Evolutionary conservation across 306 rosid species (phyloP).

Genomic region (Astragalus glycyphyllos): DNA sequence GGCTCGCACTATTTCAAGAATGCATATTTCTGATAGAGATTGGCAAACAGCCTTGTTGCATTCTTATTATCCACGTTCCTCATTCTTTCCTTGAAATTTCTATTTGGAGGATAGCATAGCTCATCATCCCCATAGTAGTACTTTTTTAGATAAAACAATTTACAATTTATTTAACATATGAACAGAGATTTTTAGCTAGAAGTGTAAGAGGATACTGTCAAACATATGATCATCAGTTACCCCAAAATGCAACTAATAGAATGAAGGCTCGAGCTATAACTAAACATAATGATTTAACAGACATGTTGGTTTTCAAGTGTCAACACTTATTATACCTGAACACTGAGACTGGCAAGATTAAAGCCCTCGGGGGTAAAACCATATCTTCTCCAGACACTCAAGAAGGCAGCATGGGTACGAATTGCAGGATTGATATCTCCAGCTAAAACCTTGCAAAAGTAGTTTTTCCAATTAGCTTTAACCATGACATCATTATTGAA

Average conservation of each 20-base stretch:
- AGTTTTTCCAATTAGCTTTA: slow-evolving; percentile 41
- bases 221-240: slow-evolving; percentile 30
- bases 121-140: slow-evolving; percentile 5
- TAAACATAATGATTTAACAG: slow-evolving; percentile 25
- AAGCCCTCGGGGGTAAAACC: slow-evolving; percentile 99
- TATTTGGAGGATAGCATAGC: slow-evolving; percentile 32
- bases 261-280: slow-evolving; percentile 23
- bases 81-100: not conserved
- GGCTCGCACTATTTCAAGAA: slow-evolving; percentile 12
- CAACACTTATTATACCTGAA: slow-evolving; percentile 73
- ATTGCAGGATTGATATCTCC: slow-evolving; percentile 95
- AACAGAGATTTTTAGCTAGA: slow-evolving; percentile 30
- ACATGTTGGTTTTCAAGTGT: slow-evolving; percentile 33
- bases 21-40: slow-evolving; percentile 5
- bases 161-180: slow-evolving; percentile 28
- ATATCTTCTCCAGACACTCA: slow-evolving; percentile 96
- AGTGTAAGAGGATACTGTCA: not conserved
- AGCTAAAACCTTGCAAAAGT: slow-evolving; percentile 84
- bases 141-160: slow-evolving; percentile 3
- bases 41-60: slow-evolving; percentile 5
- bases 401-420: slow-evolving; percentile 92
- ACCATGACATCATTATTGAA: slow-evolving; percentile 20
- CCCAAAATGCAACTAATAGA: slow-evolving; percentile 21
- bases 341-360: slow-evolving; percentile 89
- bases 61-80: not conserved